Conservation (phyloP, 1,284 basidiomycete species). For the Sanghuangporus weigelae region DNA sequence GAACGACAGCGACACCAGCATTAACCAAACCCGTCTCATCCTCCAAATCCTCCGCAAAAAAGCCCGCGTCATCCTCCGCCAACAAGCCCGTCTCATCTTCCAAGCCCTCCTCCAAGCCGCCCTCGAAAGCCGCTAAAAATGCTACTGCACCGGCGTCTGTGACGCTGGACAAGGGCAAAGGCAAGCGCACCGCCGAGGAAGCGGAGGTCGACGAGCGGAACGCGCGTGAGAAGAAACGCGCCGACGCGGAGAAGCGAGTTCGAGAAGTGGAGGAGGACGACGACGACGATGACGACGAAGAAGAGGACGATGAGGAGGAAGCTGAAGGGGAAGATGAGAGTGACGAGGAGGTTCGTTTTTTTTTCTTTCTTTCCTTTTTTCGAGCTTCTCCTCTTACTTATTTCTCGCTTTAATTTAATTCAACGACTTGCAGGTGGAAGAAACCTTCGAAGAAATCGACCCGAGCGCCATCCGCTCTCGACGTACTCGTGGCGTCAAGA, state of each 20-base stretch:
- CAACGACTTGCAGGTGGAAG: slow-evolving; percentile 7
- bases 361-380: not conserved
- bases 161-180: slow-evolving; percentile 16
- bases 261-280: slow-evolving; percentile 10
- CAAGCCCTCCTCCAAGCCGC: not conserved
- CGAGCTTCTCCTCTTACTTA: not conserved
- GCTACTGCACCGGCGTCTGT: not conserved
- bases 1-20: not conserved
- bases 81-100: not conserved
- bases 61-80: no score
- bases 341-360: slow-evolving; percentile 9
- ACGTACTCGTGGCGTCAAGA: slow-evolving; percentile 16
- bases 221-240: slow-evolving; percentile 2
- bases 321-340: slow-evolving; percentile 12
- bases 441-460: slow-evolving; percentile 16
- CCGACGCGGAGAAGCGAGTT: not conserved
- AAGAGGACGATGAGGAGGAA: slow-evolving; percentile 11
- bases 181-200: slow-evolving; percentile 16
- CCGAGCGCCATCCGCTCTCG: slow-evolving; percentile 8
- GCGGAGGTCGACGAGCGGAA: slow-evolving; percentile 13
- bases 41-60: not conserved
- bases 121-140: not conserved
- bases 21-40: not conserved
- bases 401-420: not conserved
- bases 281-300: slow-evolving; percentile 15